Evolutionary conservation across 1,284 basidiomycete genomes (phyloP).

Genomic region (Leccinum subatratum): DNA sequence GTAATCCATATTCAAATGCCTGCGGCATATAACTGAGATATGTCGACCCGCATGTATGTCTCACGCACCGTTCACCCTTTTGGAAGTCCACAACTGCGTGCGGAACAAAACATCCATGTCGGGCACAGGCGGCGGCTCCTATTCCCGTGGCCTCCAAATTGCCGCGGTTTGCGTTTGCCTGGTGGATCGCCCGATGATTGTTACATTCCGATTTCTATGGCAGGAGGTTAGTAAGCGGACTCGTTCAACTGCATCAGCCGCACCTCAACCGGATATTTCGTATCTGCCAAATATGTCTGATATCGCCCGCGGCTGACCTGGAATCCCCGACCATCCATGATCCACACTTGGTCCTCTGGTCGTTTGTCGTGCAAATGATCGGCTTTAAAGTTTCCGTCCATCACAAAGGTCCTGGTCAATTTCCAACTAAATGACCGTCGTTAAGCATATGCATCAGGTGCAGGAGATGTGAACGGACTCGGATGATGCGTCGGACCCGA

Average conservation of each 20-base stretch:
- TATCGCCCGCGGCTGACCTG: conserved; percentile 2
- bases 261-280: background rate
- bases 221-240: background rate
- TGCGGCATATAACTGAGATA: background rate
- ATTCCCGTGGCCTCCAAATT: conserved; percentile 11
- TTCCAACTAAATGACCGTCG: conserved; percentile 3
- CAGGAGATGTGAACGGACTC: no score
- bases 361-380: conserved; percentile 7
- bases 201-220: conserved; percentile 6
- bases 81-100: conserved; percentile 2
- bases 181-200: conserved; percentile 7
- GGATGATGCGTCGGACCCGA: background rate
- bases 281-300: background rate
- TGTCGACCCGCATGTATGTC: background rate
- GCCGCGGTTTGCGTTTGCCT: background rate
- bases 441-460: no score
- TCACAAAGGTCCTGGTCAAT: background rate
- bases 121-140: conserved; percentile 17
- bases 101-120: conserved; percentile 20
- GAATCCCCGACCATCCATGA: conserved; percentile 13
- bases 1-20: background rate
- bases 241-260: background rate
- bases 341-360: conserved; percentile 2
- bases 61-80: conserved; percentile 7
- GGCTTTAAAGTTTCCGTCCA: conserved; percentile 19